Base-by-base conservation (phyloP, 768 basidiomycete genomes). In the Rhizopogon rudus region DNA sequence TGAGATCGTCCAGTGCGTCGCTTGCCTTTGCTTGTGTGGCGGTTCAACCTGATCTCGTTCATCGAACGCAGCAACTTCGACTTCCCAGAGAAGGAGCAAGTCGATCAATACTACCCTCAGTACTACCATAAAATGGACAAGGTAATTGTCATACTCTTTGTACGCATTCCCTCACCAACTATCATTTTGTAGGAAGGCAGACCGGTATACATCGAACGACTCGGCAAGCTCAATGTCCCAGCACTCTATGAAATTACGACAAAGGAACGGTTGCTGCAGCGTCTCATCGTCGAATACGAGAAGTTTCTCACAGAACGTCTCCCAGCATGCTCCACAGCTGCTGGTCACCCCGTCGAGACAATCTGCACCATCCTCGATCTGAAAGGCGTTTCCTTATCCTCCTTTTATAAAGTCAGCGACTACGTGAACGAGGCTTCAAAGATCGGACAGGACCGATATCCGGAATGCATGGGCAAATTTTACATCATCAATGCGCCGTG, bases 401-500 rank as follows among this genome's bases (percentile, higher is more conserved):
- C 83, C 67, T 98, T 98, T 68, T 94, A 87, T 71, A 82, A 81
- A 65, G 94, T 98, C 74, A 95, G 92, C 75, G 89, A 91, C 73
- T 96, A 93, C 76, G 88, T 98, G 42, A 80, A 77, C 58, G 71
- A 81, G 20, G 90, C 93, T 0, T 75, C 88, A 0, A 66, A 69
- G 28, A 87, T 99, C 70, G 91, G 92, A 10, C 94, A 97, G 71
- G 82, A 97, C 75, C 79, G 88, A 61, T 98, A 94, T 71, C 91
- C 93, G 1, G 92, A 96, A 71, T 84, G 80, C 61, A 93, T 98
- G 96, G 96, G 96, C 76, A 92, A 91, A 68, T 98, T 99, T 77
- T 99, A 91, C 79, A 94, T 98, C 80, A 90, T 97, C 81, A 98
- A 98, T 66, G 91, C 93, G 0, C 96, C 96, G 0, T 98, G 88